Base-by-base conservation (phyloP, 192 early-diverging fungal genomes). In the Coemansia sp. region DNA sequence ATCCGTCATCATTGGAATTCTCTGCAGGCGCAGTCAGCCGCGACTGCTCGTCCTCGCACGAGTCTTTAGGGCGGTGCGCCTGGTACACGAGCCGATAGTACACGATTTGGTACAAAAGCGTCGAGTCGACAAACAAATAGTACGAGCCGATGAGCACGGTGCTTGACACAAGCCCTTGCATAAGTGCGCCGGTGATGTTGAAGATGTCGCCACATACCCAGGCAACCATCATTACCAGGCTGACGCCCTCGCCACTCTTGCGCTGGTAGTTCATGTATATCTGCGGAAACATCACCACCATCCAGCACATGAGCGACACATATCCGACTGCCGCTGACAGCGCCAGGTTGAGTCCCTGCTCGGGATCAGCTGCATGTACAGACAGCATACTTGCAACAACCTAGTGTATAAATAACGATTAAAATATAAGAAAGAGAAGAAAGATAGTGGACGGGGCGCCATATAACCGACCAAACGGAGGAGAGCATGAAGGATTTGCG, bases 251-350 rank as follows among this genome's bases (percentile, higher is more conserved):
- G 38, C 90, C 89, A 69, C 85, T 90, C 66, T 91, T 87, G 26
- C 89, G 82, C 68, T 74, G 69, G 80, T 92, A 92, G 79, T 92
- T 94, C 62, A 86, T 82, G 64, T 75, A 88, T 27, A 94, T 76
- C 82, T 94, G 91, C 16, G 92, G 92, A 47, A 87, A 84, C 82
- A 90, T 91, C 57, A 94, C 92, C 6, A 91, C 83, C 35, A 94
- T 72, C 92, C 92, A 94, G 69, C 91, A 89, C 6, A 59, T 68
- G 25, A 91, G 86, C 35, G 89, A 91, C 12, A 90, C 39, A 58
- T 87, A 88, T 29, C 90, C 91, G 61, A 82, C 73, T 11, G 29
- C 23, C 27, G 66, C 55, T 2, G 77, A 80, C 25, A 69, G 69
- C 52, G 26, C 37, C 56, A 49, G 53, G 38, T 62, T 62, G 50